phyloP scores from a whole-genome alignment of 352 stramenopile species.

The Phytophthora pistaciae region DNA sequence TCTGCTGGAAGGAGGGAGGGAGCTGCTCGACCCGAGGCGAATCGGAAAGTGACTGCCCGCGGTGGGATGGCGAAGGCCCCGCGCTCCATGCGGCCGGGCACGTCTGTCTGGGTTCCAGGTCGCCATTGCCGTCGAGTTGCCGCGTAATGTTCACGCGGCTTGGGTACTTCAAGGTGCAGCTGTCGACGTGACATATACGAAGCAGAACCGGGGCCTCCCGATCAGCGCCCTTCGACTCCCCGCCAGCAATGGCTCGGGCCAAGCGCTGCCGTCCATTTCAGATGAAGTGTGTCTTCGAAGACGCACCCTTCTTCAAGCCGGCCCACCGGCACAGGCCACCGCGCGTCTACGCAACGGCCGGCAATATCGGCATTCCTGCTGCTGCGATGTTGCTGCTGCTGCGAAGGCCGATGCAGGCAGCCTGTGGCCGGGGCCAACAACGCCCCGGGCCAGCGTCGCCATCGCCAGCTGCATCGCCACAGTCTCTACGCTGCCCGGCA shows the following conservation, averaged over 20 bases:
- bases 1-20: background rate
- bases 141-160: slow-evolving; percentile 27
- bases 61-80: slow-evolving; percentile 13
- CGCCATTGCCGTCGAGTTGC: slow-evolving; percentile 8
- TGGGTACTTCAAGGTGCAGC: slow-evolving; percentile 26
- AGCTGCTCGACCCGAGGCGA: slow-evolving; percentile 14
- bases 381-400: background rate
- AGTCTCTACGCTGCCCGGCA: slow-evolving; percentile 5
- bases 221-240: background rate
- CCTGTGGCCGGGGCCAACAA: background rate
- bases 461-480: background rate
- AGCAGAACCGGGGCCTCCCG: background rate
- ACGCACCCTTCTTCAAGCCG: background rate
- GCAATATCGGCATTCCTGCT: too few species aligned
- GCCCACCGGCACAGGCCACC: slow-evolving; percentile 1
- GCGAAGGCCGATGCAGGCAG: too few species aligned
- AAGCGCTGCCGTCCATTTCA: slow-evolving; percentile 1
- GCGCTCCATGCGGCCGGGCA: slow-evolving; percentile 19
- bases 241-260: background rate
- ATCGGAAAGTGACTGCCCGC: slow-evolving; percentile 18
- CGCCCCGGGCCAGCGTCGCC: background rate
- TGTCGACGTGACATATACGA: slow-evolving; percentile 26
- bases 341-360: background rate
- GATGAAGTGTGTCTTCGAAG: background rate
- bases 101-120: background rate